phyloP scores from a whole-genome alignment of 352 stramenopile species.

The Globisporangium sylvaticum region DNA sequence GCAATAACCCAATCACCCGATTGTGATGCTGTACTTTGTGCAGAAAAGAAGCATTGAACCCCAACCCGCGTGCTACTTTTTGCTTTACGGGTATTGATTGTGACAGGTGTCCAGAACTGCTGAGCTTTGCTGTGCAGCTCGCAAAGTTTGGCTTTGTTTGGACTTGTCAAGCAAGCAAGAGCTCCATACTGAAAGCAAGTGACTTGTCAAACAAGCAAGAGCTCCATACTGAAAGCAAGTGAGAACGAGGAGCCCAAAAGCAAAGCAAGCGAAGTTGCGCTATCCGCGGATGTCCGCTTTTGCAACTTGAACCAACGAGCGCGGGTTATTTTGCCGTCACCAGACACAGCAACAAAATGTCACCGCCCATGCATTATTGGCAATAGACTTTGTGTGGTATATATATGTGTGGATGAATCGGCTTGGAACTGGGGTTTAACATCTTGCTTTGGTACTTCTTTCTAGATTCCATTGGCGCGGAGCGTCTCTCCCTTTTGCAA shows the following conservation, averaged over 20 bases:
- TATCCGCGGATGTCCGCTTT: background rate
- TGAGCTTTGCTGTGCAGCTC: background rate
- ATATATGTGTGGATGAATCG: no score
- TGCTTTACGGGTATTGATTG: no score
- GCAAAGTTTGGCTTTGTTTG: no score
- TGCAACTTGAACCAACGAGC: background rate
- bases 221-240: background rate
- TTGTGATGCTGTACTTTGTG: background rate
- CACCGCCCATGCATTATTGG: background rate
- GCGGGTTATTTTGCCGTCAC: background rate
- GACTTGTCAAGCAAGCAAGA: background rate
- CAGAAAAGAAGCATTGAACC: background rate
- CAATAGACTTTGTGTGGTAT: background rate
- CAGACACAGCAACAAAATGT: background rate
- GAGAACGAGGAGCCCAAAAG: background rate
- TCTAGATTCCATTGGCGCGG: background rate
- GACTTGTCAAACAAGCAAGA: background rate
- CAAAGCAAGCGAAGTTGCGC: background rate
- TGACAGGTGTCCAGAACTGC: no score
- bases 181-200: background rate
- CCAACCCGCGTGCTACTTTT: background rate
- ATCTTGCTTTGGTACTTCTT: background rate
- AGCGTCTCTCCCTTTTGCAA: no score
- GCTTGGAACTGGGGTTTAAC: no score
- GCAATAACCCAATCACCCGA: background rate